Conservation (phyloP, 192 early-diverging fungal species). For the Backusella tuberculispora region DNA sequence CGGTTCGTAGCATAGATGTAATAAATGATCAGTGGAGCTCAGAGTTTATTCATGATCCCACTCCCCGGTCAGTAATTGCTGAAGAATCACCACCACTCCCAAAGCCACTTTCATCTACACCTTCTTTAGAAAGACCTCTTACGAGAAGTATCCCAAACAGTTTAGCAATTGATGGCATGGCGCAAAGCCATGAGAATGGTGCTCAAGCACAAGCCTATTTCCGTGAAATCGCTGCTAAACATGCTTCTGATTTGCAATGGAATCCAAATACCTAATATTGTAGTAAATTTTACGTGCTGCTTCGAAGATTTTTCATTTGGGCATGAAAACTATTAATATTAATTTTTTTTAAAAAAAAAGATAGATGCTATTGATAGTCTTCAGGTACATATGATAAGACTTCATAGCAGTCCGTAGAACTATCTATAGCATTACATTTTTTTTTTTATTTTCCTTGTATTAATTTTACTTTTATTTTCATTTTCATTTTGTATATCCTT, state of each 20-base stretch:
- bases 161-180: conserved; percentile 28
- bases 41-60: neutral
- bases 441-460: neutral
- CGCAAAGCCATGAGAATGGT: conserved; percentile 18
- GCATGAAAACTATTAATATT: neutral
- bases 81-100: neutral
- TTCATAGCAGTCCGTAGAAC: neutral
- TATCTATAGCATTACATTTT: neutral
- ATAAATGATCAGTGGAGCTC: neutral
- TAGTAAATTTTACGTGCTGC: neutral
- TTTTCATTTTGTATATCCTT: conserved; percentile 3
- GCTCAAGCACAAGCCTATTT: conserved; percentile 35
- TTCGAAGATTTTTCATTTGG: neutral
- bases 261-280: conserved; percentile 1
- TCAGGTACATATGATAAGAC: neutral
- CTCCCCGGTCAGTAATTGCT: neutral
- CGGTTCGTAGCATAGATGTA: neutral
- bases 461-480: neutral
- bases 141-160: conserved; percentile 31
- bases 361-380: neutral
- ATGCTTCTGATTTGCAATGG: conserved; percentile 20
- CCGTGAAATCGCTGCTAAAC: conserved; percentile 21
- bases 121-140: conserved; percentile 14
- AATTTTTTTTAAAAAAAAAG: neutral
- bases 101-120: neutral